Evolutionary conservation across 495 filamentous ascomycete genomes (phyloP), one percentile per base, ranked within the genome.

Genomic region (Aspergillus hancockii): DNA sequence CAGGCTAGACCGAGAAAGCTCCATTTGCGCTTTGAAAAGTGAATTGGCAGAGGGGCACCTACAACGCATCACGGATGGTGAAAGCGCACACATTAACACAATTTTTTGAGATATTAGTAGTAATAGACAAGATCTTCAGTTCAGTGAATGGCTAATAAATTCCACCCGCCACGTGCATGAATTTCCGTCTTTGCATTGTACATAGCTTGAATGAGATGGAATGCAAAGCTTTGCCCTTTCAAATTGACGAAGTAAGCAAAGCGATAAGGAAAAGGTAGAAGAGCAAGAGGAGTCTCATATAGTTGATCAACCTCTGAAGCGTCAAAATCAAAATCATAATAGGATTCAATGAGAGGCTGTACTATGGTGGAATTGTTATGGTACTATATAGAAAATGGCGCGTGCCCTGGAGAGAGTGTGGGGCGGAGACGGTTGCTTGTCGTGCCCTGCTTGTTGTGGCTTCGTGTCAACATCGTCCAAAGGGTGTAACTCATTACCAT

Each of bases 21-120:
- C 80, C 16, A 82, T 81, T 45, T 82, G 81, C 31, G 81, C 81
- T 4, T 64, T 88, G 52, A 83, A 81, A 67, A 83, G 79, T 57
- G 84, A 88, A 55, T 64, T 88, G 52, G 85, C 85, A 2, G 86
- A 88, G 64, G 72, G 79, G n/a, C 77, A 84, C 57, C 63, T 89
- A 50, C 80, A 83, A 57, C 73, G 79, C 46, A 78, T 83, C 57
- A 73, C 83, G 40, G 84, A 83, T 64, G 77, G 77, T 40, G 84
- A 86, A 59, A 74, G 72, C 53, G 60, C 72, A 38, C 75, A 75
- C 38, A 70, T 67, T 32, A 76, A 78, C 34, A 67, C 72, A 30
- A 71, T 74, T 7, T 83, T 83, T 53, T 83, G 56, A 68, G 5
- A 23, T 6, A 5, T 10, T 8, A 23, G 19, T 16, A 23, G 19